phyloP scores from a whole-genome alignment of 805 yeast genomes.

The Schizosaccharomyces octosporus region DNA sequence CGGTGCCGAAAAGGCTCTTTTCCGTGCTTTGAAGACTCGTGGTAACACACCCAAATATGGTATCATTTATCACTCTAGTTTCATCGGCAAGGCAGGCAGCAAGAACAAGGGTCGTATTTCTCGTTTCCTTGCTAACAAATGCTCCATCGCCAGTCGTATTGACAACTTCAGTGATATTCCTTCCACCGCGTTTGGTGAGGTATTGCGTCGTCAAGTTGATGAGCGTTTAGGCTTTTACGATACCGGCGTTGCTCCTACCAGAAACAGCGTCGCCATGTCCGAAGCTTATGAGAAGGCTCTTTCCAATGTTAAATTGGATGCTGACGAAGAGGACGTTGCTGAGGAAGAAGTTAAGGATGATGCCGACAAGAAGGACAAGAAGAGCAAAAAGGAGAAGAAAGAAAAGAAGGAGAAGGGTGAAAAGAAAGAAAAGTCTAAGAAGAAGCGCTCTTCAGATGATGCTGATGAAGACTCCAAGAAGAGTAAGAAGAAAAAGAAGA shows the following conservation, averaged over 20 bases:
- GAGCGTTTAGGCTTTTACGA: conserved; percentile 89
- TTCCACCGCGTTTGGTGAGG: conserved; percentile 64
- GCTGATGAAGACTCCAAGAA: background rate
- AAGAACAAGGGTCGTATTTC: conserved; percentile 98
- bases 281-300: conserved; percentile 53
- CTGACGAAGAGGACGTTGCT: background rate
- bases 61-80: conserved; percentile 79
- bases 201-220: conserved; percentile 89
- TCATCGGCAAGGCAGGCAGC: conserved; percentile 78
- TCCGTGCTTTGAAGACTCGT: conserved; percentile 75
- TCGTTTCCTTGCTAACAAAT: conserved; percentile 93
- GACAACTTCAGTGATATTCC: conserved; percentile 94
- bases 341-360: conserved; percentile 1
- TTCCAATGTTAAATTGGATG: background rate
- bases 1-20: conserved; percentile 92
- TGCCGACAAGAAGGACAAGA: conserved; percentile 1
- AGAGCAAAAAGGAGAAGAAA: conserved; percentile 2
- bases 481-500: conserved; percentile 1
- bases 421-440: conserved; percentile 2
- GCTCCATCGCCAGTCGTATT: conserved; percentile 95
- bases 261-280: conserved; percentile 80
- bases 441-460: conserved; percentile 1
- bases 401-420: conserved; percentile 2
- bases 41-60: conserved; percentile 95
- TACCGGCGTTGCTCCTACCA: conserved; percentile 90